phyloP scores from a whole-genome alignment of 192 early-diverging fungal species.

The Coemansia sp. region DNA sequence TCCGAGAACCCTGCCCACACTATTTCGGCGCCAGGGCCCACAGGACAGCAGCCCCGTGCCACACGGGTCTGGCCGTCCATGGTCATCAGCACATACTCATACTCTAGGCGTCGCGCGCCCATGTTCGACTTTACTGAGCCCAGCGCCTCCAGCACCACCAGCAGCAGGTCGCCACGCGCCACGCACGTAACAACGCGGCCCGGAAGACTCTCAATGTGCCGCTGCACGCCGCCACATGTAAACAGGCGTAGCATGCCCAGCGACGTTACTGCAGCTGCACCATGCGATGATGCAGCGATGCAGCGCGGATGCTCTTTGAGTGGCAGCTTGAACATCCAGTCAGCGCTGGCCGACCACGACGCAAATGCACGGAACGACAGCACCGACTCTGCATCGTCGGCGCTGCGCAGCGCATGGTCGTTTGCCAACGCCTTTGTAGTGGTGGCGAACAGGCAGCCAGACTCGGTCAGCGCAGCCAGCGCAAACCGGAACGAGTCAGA shows the following conservation, averaged over 20 bases:
- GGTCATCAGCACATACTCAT: constrained; percentile 37
- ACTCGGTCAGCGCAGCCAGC: constrained; percentile 69
- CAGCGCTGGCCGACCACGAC: constrained; percentile 64
- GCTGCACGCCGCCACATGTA: constrained; percentile 74
- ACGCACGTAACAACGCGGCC: constrained; percentile 48
- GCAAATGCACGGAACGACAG: constrained; percentile 73
- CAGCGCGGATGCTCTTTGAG: constrained; percentile 67
- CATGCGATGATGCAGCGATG: constrained; percentile 67
- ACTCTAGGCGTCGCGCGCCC: constrained; percentile 24
- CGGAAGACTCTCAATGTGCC: constrained; percentile 63
- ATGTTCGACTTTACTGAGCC: constrained; percentile 21
- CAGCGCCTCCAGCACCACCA: constrained; percentile 31
- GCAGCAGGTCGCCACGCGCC: constrained; percentile 36
- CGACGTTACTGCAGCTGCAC: constrained; percentile 71
- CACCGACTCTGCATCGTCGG: constrained; percentile 55
- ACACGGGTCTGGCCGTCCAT: constrained; percentile 36
- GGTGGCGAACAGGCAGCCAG: constrained; percentile 70
- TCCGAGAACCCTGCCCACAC: constrained; percentile 87
- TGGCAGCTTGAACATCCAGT: constrained; percentile 74
- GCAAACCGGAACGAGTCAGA: constrained; percentile 70
- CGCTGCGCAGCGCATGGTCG: constrained; percentile 48
- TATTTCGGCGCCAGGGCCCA: constrained; percentile 60
- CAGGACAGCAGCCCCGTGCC: constrained; percentile 56
- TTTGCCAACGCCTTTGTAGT: constrained; percentile 43
- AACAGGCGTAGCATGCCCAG: constrained; percentile 76